Conservation (phyloP, 192 early-diverging fungal genomes). For the Coemansia sp. region DNA sequence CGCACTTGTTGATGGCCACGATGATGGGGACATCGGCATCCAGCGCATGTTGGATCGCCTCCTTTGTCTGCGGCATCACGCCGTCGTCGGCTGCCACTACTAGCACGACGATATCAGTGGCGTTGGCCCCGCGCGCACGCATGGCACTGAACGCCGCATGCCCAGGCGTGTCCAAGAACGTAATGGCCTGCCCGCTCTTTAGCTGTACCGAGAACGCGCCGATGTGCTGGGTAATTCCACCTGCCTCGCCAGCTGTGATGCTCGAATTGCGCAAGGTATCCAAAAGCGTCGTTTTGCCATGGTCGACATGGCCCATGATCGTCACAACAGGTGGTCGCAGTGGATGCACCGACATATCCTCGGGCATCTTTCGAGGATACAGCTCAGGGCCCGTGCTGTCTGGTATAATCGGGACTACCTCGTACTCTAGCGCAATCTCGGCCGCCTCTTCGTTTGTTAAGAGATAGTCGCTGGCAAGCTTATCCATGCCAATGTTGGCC, state of each 20-base stretch:
- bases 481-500: slow-evolving; percentile 77
- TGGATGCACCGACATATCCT: slow-evolving; percentile 72
- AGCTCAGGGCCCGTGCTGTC: slow-evolving; percentile 41
- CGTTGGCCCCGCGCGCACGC: slow-evolving; percentile 88
- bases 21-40: slow-evolving; percentile 85
- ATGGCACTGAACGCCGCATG: slow-evolving; percentile 95
- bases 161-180: slow-evolving; percentile 96
- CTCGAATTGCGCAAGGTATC: slow-evolving; percentile 89
- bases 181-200: slow-evolving; percentile 59
- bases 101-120: slow-evolving; percentile 94
- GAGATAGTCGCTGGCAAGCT: slow-evolving; percentile 73
- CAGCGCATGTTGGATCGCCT: slow-evolving; percentile 90
- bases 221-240: slow-evolving; percentile 98
- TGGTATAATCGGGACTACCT: slow-evolving; percentile 80
- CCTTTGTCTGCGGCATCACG: slow-evolving; percentile 96
- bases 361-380: slow-evolving; percentile 58
- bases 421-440: slow-evolving; percentile 82
- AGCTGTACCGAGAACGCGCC: slow-evolving; percentile 82
- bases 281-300: slow-evolving; percentile 93
- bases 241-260: slow-evolving; percentile 88
- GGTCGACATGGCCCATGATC: slow-evolving; percentile 98
- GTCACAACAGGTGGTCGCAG: slow-evolving; percentile 89
- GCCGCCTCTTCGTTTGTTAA: slow-evolving; percentile 82
- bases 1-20: slow-evolving; percentile 98
- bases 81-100: slow-evolving; percentile 98